Base-by-base conservation (phyloP, 2,329 filamentous ascomycete species). In the Meredithiella fracta region DNA sequence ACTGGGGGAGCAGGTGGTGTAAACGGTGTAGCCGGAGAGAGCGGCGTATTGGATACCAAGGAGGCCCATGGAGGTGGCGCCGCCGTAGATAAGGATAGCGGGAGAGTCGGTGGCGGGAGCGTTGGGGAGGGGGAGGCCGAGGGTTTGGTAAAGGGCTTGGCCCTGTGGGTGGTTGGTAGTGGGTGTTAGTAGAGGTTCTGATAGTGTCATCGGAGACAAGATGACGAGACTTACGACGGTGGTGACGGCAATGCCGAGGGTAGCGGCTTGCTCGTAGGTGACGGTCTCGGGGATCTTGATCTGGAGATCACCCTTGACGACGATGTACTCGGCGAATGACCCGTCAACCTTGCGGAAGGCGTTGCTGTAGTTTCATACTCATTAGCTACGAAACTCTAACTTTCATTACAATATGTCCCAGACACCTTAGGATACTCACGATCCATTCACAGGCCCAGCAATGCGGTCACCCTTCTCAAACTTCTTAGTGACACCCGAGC, bases 1-100 rank as follows among this genome's bases (percentile, higher is more conserved):
- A 42, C 60, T 59, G 1, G 67, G 64, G 37, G 69, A 71, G 26
- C 65, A 62, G 3, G 68, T 70, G 1, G 69, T 60, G n/a, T 69
- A 62, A 8, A 72, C 68, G 11, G 59, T 62, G 26, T 67, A 65
- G 2, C 68, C 68, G 2, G 68, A 69, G n/a, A 63, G 60, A 60
- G 67, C 67, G 31, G 67, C 67, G 60, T 62, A 67, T 57, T 69
- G 67, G 57, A 70, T 67, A 5, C 64, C 67, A 61, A 73, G 74
- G 61, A 76, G 74, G 67, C 71, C 72, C n/a, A 75, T 76, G 22
- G 74, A 75, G 34, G 71, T 77, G 63, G 73, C 73, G n/a, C 67
- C 68, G 50, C 68, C 70, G 51, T 72, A 70, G 59, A 69, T 67
- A 47, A 71, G 64, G 56, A 74, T 62, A 37, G 64, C 53, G n/a